These are phyloP conservation scores for Ophiocytium majus DNA, from an alignment of 352 stramenopile genomes.

Conservation along the genomic window DNA sequence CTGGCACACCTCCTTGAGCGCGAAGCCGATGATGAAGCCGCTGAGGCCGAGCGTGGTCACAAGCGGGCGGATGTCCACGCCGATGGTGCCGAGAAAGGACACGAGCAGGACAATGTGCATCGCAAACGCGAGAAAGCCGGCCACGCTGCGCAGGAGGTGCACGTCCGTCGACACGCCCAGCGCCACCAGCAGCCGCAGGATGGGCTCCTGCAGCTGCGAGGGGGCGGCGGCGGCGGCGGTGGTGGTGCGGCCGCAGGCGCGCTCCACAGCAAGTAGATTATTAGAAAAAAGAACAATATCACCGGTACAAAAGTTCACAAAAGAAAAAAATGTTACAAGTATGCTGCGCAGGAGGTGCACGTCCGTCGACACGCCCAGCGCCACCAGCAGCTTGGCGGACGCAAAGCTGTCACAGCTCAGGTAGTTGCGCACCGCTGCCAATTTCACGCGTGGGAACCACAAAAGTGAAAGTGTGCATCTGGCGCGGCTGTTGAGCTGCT, in stretches of 20 bases:
- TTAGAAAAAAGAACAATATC: no score
- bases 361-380: not conserved
- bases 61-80: conserved; percentile 20
- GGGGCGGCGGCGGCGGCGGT: no score
- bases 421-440: no score
- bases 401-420: no score
- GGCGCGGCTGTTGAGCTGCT: no score
- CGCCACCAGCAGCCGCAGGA: not conserved
- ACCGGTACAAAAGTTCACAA: not conserved
- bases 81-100: conserved; percentile 18
- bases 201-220: not conserved
- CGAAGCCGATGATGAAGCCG: conserved; percentile 6
- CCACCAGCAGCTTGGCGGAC: no score
- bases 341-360: no score
- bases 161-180: not conserved
- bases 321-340: no score
- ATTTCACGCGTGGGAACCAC: no score
- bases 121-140: not conserved
- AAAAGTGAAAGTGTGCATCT: no score
- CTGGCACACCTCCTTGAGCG: not conserved
- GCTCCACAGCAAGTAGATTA: no score
- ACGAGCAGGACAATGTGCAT: conserved; percentile 3
- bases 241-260: no score
- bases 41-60: conserved; percentile 18
- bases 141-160: not conserved